Evolutionary conservation across 164 flowering plant genomes (phyloP).

Genomic region (Amborella trichopoda): DNA sequence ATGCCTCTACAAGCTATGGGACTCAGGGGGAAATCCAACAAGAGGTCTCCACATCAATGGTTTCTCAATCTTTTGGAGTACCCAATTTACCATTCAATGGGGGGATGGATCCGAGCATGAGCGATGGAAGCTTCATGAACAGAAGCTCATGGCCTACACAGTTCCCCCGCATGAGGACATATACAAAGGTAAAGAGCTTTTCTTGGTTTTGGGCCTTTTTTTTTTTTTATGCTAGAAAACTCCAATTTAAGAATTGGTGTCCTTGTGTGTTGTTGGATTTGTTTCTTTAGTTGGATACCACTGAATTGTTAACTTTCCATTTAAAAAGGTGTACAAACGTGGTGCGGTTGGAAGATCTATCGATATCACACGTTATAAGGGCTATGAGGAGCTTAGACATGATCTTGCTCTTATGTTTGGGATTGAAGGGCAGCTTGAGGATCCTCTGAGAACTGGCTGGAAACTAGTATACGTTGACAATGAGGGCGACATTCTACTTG

Average conservation of each 20-base stretch:
- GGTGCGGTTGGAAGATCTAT: conserved; percentile 98
- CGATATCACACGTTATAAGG: conserved; percentile 79
- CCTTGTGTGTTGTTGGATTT: neutral
- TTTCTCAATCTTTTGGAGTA: conserved; percentile 87
- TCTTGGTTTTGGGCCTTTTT: too few species aligned
- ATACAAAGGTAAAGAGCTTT: conserved; percentile 56
- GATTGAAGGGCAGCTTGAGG: conserved; percentile 94
- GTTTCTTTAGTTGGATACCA: too few species aligned
- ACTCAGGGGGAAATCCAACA: conserved; percentile 64
- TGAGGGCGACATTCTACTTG: conserved; percentile 81
- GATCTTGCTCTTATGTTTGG: conserved; percentile 97
- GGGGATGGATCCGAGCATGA: conserved; percentile 66
- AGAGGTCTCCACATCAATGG: conserved; percentile 80
- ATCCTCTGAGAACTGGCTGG: conserved; percentile 80
- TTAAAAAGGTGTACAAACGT: conserved; percentile 88
- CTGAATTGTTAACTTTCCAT: too few species aligned
- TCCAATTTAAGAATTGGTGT: neutral
- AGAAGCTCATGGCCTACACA: conserved; percentile 63
- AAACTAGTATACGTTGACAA: conserved; percentile 93
- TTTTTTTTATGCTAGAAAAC: too few species aligned
- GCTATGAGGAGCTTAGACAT: conserved; percentile 89
- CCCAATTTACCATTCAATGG: conserved; percentile 68
- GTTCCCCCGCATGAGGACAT: conserved; percentile 68
- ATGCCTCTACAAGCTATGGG: conserved; percentile 39
- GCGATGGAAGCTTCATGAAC: conserved; percentile 49